Evolutionary conservation across 176 grass and related monocot species (phyloP), one percentile per base, ranked within the genome.

Genomic region (Carex cristatella): DNA sequence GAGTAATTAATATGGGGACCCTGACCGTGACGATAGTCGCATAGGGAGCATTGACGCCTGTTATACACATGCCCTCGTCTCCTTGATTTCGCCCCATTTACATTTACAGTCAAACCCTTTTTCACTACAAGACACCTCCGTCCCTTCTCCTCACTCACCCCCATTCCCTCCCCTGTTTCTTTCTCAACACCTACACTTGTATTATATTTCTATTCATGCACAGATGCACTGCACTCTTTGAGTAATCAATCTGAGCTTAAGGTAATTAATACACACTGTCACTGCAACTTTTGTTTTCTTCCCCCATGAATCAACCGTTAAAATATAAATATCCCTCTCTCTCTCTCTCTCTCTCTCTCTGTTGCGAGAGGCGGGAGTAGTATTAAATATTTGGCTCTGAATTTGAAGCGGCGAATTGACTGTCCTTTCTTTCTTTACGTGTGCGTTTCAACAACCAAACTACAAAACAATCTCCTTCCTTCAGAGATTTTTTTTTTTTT

Each of bases 11-110:
- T 2, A 2, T 33, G 16, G 6, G 5, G 73, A 78, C 27, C 49
- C 60, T 81, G 64, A 78, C 27, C 49, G 38, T 81, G 64, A 61
- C 83, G 7, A 46, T 8, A 13, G 37, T 65, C 49, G 46, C 10
- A 10, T 38, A 49, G 58, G 23, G 19, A 86, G 84, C 57, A 86
- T 65, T 66, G 84, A 86, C 72, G 37, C 71, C 71, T 86, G 84
- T 79, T 65, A 38, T n/a, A 79, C 72, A 79, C 84, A 86, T 65
- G 72, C 35, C 60, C 38, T 79, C 84, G 31, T 78, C 37, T 76
- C 72, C 72, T 86, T 86, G 14, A n/a, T 54, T 79, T 79, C 57
- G 60, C 59, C 10, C 83, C 23, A 79, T 35, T 79, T 57, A 18
- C 23, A 79, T 35, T 79, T 57, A 18, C 42, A 80, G 62, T 79